Conservation (phyloP, 176 grass and related monocot genomes). For the Oryza punctata region DNA sequence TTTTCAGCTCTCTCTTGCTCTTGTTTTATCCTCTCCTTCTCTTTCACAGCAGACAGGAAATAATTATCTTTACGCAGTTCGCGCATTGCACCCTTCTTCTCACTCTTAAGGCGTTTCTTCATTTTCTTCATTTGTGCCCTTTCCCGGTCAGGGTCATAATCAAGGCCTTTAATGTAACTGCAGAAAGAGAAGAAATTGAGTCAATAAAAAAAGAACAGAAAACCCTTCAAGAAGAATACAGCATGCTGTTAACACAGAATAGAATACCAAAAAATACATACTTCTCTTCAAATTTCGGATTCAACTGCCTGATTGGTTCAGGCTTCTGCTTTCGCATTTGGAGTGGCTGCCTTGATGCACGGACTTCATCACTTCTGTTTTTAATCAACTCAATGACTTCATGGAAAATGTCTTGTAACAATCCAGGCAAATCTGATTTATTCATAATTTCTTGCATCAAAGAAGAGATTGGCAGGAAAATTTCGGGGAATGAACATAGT, state of each 20-base stretch:
- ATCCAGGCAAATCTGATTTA: slow-evolving; percentile 41
- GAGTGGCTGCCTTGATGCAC: slow-evolving; percentile 68
- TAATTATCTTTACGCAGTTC: slow-evolving; percentile 86
- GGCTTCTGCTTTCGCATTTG: slow-evolving; percentile 84
- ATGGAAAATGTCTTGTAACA: slow-evolving; percentile 58
- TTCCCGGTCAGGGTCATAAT: slow-evolving; percentile 97
- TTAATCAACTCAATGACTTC: slow-evolving; percentile 74
- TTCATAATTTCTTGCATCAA: slow-evolving; percentile 65
- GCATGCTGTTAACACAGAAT: slow-evolving; percentile 16
- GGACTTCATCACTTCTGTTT: slow-evolving; percentile 62
- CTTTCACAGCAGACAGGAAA: slow-evolving; percentile 71
- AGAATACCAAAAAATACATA: slow-evolving; percentile 50
- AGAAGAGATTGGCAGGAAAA: slow-evolving; percentile 70
- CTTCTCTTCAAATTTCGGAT: slow-evolving; percentile 94
- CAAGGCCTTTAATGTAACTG: slow-evolving; percentile 88
- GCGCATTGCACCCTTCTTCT: slow-evolving; percentile 68
- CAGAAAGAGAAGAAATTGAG: slow-evolving; percentile 27
- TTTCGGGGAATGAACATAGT: slow-evolving; percentile 77
- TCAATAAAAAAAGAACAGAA: background rate
- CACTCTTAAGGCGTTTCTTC: slow-evolving; percentile 74
- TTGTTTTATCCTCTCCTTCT: slow-evolving; percentile 56
- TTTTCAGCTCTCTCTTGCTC: slow-evolving; percentile 80
- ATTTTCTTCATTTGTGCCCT: slow-evolving; percentile 84
- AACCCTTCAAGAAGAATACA: background rate
- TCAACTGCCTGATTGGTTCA: slow-evolving; percentile 83